Conservation (phyloP, 2,329 filamentous ascomycete species). For the Capronia epimyces region DNA sequence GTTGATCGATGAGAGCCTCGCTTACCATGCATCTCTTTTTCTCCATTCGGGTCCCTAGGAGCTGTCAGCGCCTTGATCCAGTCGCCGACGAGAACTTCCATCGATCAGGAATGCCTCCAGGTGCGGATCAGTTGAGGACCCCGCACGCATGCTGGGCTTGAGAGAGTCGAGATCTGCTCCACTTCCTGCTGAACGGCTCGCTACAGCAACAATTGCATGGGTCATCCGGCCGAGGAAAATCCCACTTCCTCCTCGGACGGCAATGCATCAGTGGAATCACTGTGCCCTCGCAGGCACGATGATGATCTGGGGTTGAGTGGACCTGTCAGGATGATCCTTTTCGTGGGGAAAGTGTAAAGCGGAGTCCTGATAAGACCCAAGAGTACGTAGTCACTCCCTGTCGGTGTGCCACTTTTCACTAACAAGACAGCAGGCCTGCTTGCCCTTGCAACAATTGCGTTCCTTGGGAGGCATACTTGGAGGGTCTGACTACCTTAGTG, state of each 20-base stretch:
- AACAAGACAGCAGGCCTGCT: no score
- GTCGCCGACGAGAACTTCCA: not conserved
- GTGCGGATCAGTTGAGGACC: not conserved
- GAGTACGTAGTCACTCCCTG: no score
- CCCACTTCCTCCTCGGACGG: not conserved
- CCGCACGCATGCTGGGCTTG: constrained; percentile 7
- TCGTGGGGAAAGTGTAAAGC: not conserved
- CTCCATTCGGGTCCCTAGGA: not conserved
- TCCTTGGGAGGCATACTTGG: no score
- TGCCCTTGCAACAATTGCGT: no score
- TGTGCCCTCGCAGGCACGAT: no score
- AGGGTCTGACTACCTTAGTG: no score
- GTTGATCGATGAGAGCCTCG: constrained; percentile 13
- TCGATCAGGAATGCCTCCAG: not conserved
- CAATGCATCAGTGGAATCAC: no score
- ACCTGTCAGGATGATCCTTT: not conserved
- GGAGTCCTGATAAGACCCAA: not conserved
- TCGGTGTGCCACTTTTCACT: no score
- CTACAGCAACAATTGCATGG: not conserved
- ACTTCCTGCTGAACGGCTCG: not conserved
- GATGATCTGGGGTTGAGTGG: not conserved
- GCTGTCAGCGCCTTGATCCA: not conserved
- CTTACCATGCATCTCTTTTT: constrained; percentile 8
- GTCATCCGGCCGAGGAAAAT: not conserved
- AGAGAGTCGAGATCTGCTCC: constrained; percentile 12